Evolutionary conservation across 1,284 basidiomycete species (phyloP), one percentile per base, ranked within the genome.

Genomic region (Fomitopsis betulina): DNA sequence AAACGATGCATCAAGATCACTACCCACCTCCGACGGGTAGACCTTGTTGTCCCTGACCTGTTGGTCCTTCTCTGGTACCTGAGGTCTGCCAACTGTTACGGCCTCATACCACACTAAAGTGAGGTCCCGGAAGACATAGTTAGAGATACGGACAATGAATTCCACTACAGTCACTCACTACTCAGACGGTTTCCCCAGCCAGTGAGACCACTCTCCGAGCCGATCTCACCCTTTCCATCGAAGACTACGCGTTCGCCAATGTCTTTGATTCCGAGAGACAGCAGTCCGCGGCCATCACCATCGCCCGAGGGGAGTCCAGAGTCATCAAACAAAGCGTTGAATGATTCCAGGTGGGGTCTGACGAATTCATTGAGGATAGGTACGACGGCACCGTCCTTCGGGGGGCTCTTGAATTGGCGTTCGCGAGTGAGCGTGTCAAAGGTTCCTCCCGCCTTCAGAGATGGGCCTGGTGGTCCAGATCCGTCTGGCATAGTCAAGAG

Each of bases 271-370:
- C 84, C 93, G 15, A 94, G 76, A 58, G 87, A 87, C 12, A 99
- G 74, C 12, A 99, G 73, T 0, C 97, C 97, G 25, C 80, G 81
- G 3, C 89, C 90, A 55, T 93, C 86, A 9, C 85, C 85, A 63
- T 92, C 87, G 6, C 89, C 89, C 50, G 75, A 71, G 68, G 83
- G 86, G 61, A 87, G 70, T 6, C 85, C 88, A 55, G 87, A 91
- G 66, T 93, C 92, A 67, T 96, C 93, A 70, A 97, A 94, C 33
- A 99, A 82, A 12, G 94, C 89, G 73, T 99, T 97, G 81, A 99
- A 99, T 45, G 93, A 95, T 73, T 98, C 92, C 62, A 99, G 85
- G 71, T 98, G 96, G 10, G 97, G 97, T 32, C 85, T 81, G 57
- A 98, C 93, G 66, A 99, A 93, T 74, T 97, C 93, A 66, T 96